These are phyloP conservation scores for Penicillium silybi DNA, from an alignment of 495 filamentous ascomycete genomes.

Conservation along the genomic window DNA sequence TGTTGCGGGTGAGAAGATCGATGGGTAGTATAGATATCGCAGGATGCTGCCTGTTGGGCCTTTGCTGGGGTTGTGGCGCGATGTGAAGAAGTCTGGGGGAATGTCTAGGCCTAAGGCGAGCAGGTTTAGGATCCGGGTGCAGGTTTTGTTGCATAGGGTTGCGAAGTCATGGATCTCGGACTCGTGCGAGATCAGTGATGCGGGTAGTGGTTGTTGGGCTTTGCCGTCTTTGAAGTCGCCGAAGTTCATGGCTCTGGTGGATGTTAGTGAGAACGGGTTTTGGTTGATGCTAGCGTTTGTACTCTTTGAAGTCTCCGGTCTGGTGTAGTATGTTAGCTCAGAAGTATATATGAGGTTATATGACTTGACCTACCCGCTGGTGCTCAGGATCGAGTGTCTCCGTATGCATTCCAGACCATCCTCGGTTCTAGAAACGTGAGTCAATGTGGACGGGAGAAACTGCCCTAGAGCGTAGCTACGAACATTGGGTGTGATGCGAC, in stretches of 20 bases:
- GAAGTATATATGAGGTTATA: not conserved
- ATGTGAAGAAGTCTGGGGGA: constrained; percentile 64
- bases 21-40: constrained; percentile 78
- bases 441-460: not conserved
- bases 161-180: constrained; percentile 61
- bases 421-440: constrained; percentile 57
- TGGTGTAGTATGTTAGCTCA: constrained; percentile 29
- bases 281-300: constrained; percentile 4
- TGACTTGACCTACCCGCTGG: constrained; percentile 58
- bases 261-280: constrained; percentile 3
- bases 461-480: constrained; percentile 1
- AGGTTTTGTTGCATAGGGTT: constrained; percentile 66
- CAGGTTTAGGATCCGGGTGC: constrained; percentile 64
- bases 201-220: constrained; percentile 76
- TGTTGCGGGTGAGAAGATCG: constrained; percentile 41
- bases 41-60: constrained; percentile 70
- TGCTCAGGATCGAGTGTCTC: constrained; percentile 83
- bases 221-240: constrained; percentile 68
- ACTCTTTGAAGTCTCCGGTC: constrained; percentile 95
- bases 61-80: constrained; percentile 57
- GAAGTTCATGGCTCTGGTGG: constrained; percentile 84
- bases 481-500: constrained; percentile 66
- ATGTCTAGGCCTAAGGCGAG: constrained; percentile 72
- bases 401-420: constrained; percentile 84
- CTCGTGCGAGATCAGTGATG: constrained; percentile 56